Conservation (phyloP, 2,329 filamentous ascomycete genomes). For the Cytospora mali region DNA sequence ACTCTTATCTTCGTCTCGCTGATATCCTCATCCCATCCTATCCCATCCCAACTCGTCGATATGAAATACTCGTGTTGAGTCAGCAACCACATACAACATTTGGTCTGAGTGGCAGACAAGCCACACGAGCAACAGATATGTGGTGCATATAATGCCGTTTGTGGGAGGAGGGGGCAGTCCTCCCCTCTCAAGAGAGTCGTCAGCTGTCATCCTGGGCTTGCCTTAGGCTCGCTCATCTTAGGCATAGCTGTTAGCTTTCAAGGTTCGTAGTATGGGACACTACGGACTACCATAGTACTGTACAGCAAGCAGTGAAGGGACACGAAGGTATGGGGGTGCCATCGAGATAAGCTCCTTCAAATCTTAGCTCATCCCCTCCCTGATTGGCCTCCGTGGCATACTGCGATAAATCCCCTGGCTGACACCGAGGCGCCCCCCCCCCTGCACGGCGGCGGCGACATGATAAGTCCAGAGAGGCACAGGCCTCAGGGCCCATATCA, state of each 20-base stretch:
- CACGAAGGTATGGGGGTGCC: background rate
- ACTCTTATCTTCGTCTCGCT: no score
- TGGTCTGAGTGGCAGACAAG: no score
- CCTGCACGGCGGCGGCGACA: background rate
- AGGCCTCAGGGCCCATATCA: background rate
- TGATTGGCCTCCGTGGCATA: background rate
- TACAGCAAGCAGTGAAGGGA: background rate
- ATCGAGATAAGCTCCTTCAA: background rate
- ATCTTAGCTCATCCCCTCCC: background rate
- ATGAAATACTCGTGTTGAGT: no score
- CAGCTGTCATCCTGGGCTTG: no score
- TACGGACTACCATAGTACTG: background rate
- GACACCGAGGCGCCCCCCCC: background rate
- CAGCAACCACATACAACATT: no score
- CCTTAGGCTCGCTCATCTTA: background rate
- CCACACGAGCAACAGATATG: no score
- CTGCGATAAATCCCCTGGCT: background rate
- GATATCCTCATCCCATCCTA: no score
- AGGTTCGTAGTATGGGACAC: background rate
- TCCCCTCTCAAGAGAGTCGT: no score
- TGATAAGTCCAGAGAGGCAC: background rate
- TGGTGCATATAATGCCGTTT: no score
- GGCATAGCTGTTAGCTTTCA: background rate
- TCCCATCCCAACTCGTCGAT: no score
- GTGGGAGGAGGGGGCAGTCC: no score